Conservation (phyloP, 2,329 filamentous ascomycete genomes). For the Fusarium sp. region DNA sequence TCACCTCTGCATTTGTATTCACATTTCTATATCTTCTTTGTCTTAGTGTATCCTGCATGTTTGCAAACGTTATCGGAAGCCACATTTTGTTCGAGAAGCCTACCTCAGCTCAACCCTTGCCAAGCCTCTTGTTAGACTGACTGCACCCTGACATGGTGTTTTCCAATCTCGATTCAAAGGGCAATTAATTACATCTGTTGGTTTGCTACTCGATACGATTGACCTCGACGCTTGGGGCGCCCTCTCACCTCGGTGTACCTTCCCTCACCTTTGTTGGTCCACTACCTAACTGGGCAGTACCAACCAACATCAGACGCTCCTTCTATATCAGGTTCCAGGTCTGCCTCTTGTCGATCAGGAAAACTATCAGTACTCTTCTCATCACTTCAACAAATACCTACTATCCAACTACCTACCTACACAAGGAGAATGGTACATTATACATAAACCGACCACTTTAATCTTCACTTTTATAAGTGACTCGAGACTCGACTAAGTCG, state of each 20-base stretch:
- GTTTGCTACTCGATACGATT: background rate
- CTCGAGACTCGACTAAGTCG: background rate
- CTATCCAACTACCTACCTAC: background rate
- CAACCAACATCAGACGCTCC: slow-evolving; percentile 12
- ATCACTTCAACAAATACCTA: slow-evolving; percentile 2
- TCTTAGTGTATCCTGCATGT: background rate
- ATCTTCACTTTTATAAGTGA: background rate
- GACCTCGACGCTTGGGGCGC: background rate
- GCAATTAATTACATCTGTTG: slow-evolving; percentile 1
- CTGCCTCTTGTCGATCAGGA: slow-evolving; percentile 2
- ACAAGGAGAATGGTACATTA: slow-evolving; percentile 27
- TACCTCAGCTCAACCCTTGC: background rate
- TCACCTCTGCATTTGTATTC: background rate
- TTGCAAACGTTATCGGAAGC: slow-evolving; percentile 5
- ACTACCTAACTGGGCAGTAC: slow-evolving; percentile 1
- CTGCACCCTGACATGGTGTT: background rate
- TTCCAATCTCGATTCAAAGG: background rate
- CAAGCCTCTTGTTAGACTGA: background rate
- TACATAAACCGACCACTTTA: slow-evolving; percentile 9
- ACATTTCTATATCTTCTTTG: background rate
- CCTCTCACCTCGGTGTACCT: slow-evolving; percentile 1
- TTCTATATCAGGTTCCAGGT: slow-evolving; percentile 13
- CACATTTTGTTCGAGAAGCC: background rate
- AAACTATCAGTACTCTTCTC: background rate
- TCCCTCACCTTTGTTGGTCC: background rate